phyloP scores from a whole-genome alignment of 225 moss, liverwort and hornwort species.

The Antitrichia curtipendula region DNA sequence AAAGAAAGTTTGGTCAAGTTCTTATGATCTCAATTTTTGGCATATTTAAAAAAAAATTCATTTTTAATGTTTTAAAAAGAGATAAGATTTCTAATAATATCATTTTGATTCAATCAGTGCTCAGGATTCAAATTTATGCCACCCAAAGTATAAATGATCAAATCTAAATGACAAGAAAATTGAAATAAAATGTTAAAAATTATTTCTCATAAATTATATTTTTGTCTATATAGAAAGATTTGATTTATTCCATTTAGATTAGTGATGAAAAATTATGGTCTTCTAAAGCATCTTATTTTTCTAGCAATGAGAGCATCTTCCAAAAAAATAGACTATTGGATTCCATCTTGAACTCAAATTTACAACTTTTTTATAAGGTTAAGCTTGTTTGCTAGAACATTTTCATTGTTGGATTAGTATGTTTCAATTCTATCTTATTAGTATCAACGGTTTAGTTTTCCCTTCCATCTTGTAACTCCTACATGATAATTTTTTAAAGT shows the following conservation, averaged over 20 bases:
- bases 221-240: background rate
- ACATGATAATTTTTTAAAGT: background rate
- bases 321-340: no score
- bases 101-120: rapidly evolving
- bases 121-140: rapidly evolving
- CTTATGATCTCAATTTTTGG: no score
- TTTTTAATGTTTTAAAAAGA: background rate
- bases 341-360: rapidly evolving
- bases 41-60: background rate
- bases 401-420: background rate
- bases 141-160: rapidly evolving
- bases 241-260: background rate
- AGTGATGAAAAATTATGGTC: background rate
- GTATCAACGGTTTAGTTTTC: background rate
- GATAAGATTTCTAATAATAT: background rate
- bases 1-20: background rate
- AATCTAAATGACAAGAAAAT: background rate
- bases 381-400: rapidly evolving
- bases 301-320: background rate
- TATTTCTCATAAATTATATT: background rate
- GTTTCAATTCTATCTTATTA: background rate
- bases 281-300: background rate
- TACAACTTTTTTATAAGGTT: background rate
- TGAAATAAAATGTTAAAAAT: background rate
- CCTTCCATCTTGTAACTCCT: background rate